Conservation (phyloP, 1,139 yeast genomes). For the Suhomyces bribrorum region DNA sequence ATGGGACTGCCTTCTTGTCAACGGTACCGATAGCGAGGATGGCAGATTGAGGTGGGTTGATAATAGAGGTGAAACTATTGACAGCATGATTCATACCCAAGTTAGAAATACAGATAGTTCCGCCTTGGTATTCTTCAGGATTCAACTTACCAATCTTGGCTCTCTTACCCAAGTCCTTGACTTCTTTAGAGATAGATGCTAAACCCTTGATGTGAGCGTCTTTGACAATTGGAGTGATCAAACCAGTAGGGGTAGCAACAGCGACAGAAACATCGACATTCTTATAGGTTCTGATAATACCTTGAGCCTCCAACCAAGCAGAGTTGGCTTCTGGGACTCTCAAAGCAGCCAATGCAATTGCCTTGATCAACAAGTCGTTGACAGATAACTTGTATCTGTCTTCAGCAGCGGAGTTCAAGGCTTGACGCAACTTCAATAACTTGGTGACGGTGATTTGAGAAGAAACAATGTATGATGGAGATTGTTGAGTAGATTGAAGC, state of each 20-base stretch:
- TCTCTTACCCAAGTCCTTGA: conserved; percentile 93
- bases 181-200: conserved; percentile 72
- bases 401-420: conserved; percentile 81
- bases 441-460: conserved; percentile 85
- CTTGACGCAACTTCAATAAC: conserved; percentile 86
- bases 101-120: conserved; percentile 97
- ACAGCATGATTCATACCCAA: conserved; percentile 98
- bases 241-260: conserved; percentile 96
- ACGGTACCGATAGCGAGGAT: conserved; percentile 93
- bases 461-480: conserved; percentile 91
- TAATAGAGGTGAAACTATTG: conserved; percentile 87
- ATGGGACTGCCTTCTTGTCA: conserved; percentile 91
- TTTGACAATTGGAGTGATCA: conserved; percentile 92
- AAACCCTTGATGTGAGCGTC: conserved; percentile 88
- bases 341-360: conserved; percentile 83
- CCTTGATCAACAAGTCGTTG: conserved; percentile 92
- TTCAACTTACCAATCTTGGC: conserved; percentile 89
- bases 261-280: conserved; percentile 97
- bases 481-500: conserved; percentile 77
- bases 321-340: conserved; percentile 95
- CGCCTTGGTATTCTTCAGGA: conserved; percentile 99
- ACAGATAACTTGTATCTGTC: conserved; percentile 91
- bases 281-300: conserved; percentile 87
- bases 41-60: conserved; percentile 96
- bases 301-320: conserved; percentile 87